These are phyloP conservation scores for Carex littledalei DNA, from an alignment of 176 grass and related monocot species.

Conservation along the genomic window DNA sequence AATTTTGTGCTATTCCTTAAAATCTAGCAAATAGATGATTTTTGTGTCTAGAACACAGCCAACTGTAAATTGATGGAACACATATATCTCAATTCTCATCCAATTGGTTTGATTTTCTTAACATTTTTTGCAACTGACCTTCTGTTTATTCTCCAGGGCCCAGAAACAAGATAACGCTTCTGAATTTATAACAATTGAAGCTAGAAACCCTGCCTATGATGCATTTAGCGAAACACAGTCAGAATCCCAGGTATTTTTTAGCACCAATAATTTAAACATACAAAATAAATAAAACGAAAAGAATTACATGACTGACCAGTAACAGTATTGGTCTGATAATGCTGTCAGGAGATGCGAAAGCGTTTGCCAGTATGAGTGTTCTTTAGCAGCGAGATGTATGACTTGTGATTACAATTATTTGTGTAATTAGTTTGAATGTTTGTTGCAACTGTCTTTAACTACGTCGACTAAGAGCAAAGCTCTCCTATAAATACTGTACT, in stretches of 20 bases:
- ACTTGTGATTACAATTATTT: no score
- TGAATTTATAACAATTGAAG: neutral
- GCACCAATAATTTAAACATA: neutral
- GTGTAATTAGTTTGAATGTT: no score
- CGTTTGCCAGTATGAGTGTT: no score
- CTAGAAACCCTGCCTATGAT: slow-evolving; percentile 35
- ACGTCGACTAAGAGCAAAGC: no score
- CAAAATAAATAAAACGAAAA: neutral
- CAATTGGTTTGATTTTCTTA: neutral
- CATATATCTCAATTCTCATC: neutral
- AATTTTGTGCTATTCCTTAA: slow-evolving; percentile 5
- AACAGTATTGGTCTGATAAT: neutral
- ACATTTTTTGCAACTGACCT: slow-evolving; percentile 1
- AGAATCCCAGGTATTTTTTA: slow-evolving; percentile 62
- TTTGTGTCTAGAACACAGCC: neutral
- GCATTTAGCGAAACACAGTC: slow-evolving; percentile 87
- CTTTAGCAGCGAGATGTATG: no score
- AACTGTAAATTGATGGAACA: neutral
- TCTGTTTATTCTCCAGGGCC: slow-evolving; percentile 34
- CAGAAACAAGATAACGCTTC: slow-evolving; percentile 36
- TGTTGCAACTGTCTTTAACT: no score
- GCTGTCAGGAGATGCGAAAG: no score
- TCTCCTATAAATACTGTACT: no score
- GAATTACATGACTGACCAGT: neutral
- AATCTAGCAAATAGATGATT: neutral